Base-by-base conservation (phyloP, 257 asterid genomes). In the Jacaranda copaia region DNA sequence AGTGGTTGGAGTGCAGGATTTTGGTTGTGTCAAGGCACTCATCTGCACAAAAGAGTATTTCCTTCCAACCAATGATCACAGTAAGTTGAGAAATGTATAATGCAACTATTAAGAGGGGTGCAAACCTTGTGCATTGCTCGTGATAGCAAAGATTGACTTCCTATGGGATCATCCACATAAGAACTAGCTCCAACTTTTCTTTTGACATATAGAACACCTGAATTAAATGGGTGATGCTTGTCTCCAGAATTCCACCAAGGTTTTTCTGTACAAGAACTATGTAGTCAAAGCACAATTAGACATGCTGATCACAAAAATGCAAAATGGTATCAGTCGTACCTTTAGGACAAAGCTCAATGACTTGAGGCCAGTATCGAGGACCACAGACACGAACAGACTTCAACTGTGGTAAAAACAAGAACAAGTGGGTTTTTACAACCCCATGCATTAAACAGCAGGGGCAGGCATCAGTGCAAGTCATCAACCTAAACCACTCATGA, bases 301-400 rank as follows among this genome's bases (percentile, higher is more conserved):
- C 51, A 72, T 52, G 49, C 68, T 36, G 40, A 83, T 42, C 35
- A 73, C 60, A 65, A 46, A 69, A 49, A 49, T 62, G 49, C 36
- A 80, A 46, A 71, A 14, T 43, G 62, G 55, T 5, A 63, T 42
- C 52, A 77, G 42, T 59, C 81, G 53, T 86, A 95, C 99, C 97
- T 81, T 90, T 85, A 49, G 98, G 98, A 78, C 58, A 85, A 84
- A 91, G 97, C 79, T 93, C 90, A 58, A 95, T 87, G 72, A 88
- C 89, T 81, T 93, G 97, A 80, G 99, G 90, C 99, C 99, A 95
- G 85, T 95, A 95, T 62, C 99, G 96, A 79, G 99, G 99, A 81
- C 99, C 99, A 87, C 99, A 95, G 64, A 95, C 97, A 71, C 94
- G 94, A 81, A 95, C 97, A 64, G 92, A 77, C 87, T 95, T 95